Base-by-base conservation (phyloP, 192 early-diverging fungal genomes). In the Linnemannia elongata region DNA sequence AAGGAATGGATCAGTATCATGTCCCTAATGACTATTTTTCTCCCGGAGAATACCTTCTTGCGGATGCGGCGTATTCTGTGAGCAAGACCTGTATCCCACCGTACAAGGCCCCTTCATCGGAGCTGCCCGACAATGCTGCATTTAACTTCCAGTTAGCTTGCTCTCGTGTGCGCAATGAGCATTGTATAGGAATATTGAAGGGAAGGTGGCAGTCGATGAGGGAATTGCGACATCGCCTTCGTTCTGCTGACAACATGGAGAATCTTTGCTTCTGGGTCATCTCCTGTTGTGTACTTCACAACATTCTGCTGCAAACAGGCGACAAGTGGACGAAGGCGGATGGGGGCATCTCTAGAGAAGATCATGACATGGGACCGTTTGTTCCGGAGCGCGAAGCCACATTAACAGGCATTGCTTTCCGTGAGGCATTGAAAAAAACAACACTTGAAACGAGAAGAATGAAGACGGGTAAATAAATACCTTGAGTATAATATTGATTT, bases 321-420 rank as follows among this genome's bases (percentile, higher is more conserved):
- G 63, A 33, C 35, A 36, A 68, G 4, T 69, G 68, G 68, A 33
- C 12, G 12, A 6, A 3, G 33, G n/a, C 12, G 68, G 33, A 36
- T 20, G 17, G 68, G 17, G 68, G 38, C 33, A 27, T 33, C 22
- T 10, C 68, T 39, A 69, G 30, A 69, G 68, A 69, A 69, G 30
- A 69, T 13, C 12, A 69, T 69, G 38, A 38, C 68, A 36, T 17
- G 47, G 54, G 5, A 3, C 54, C 17, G 54, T 55, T 55, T 55
- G 54, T 24, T 55, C 20, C 22, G 17, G 54, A 22, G 22, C 20
- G 22, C 20, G 22, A 54, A 35, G 72, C 44, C 15, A 74, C 72
- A 52, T 27, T 52, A 15, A 74, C n/a, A 54, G 72, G 72, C 24
- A 73, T 36, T 33, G 47, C 72, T 52, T 74, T 74, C 47, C 72